Conservation (phyloP, 805 yeast genomes). For the Saccharomycopsis babjevae region DNA sequence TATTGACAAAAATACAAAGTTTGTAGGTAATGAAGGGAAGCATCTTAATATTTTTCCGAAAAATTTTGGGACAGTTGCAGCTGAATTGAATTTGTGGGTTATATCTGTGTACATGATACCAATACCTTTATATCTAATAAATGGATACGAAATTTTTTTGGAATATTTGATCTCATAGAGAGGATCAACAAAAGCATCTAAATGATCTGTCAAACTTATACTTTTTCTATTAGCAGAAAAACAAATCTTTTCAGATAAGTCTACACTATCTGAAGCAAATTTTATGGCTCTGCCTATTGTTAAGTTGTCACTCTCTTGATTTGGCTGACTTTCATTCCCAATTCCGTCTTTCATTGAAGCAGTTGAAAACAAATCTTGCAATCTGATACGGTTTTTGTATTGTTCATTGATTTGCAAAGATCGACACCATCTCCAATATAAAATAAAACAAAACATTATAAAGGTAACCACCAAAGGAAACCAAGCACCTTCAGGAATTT, state of each 20-base stretch:
- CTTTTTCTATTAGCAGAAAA: background rate
- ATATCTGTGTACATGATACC: constrained; percentile 16
- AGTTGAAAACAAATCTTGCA: background rate
- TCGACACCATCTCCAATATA: constrained; percentile 41
- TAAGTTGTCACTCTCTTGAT: background rate
- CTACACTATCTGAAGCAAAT: constrained; percentile 16
- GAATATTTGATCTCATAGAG: constrained; percentile 1
- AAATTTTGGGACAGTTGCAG: constrained; percentile 35
- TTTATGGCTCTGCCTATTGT: background rate
- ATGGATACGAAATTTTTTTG: background rate
- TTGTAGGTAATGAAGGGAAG: constrained; percentile 35
- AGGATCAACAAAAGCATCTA: constrained; percentile 5
- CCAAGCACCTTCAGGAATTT: constrained; percentile 55
- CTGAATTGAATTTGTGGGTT: constrained; percentile 29
- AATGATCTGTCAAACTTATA: background rate
- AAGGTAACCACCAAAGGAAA: constrained; percentile 40
- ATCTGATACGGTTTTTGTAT: constrained; percentile 17
- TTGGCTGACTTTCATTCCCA: background rate
- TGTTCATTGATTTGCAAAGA: constrained; percentile 32
- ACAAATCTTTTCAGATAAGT: constrained; percentile 5
- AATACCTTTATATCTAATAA: constrained; percentile 9
- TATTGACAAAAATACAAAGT: constrained; percentile 35
- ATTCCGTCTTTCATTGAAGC: too few species aligned
- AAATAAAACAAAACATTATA: constrained; percentile 29
- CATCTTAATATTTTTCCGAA: constrained; percentile 23